Conservation (phyloP, 306 rosid species). For the Hippophae tibetana region DNA sequence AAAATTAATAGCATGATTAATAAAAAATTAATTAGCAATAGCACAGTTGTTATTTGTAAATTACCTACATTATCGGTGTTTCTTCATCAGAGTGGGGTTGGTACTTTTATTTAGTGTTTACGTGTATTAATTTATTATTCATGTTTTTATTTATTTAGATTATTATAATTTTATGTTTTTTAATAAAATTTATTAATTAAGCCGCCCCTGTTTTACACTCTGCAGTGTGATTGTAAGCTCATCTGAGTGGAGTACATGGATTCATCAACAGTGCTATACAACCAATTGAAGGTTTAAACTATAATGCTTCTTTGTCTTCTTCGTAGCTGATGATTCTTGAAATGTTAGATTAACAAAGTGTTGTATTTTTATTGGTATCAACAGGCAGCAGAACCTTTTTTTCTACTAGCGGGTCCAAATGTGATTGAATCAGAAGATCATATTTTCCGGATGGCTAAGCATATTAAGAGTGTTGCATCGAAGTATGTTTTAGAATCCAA, state of each 20-base stretch:
- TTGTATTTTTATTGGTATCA: constrained; percentile 16
- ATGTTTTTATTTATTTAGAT: too few species aligned
- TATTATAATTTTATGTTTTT: too few species aligned
- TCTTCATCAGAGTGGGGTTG: too few species aligned
- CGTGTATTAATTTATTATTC: too few species aligned
- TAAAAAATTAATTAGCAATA: too few species aligned
- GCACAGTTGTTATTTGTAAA: too few species aligned
- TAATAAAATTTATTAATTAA: too few species aligned
- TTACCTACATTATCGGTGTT: too few species aligned
- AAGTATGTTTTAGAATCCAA: constrained; percentile 34
- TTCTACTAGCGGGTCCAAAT: constrained; percentile 87
- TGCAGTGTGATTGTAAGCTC: background rate
- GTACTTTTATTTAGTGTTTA: too few species aligned
- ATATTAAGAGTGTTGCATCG: constrained; percentile 51
- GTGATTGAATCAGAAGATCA: constrained; percentile 95
- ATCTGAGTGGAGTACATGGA: constrained; percentile 25
- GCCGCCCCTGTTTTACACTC: too few species aligned
- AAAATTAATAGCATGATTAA: too few species aligned
- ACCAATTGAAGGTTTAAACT: constrained; percentile 34
- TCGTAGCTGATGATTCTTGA: background rate
- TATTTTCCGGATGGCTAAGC: constrained; percentile 64
- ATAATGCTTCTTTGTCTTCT: background rate
- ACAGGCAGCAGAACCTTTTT: constrained; percentile 79
- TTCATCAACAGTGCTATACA: constrained; percentile 25
- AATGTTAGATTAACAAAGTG: background rate